These are phyloP conservation scores for Salvia hispanica DNA, from an alignment of 257 asterid species.

Conservation along the genomic window DNA sequence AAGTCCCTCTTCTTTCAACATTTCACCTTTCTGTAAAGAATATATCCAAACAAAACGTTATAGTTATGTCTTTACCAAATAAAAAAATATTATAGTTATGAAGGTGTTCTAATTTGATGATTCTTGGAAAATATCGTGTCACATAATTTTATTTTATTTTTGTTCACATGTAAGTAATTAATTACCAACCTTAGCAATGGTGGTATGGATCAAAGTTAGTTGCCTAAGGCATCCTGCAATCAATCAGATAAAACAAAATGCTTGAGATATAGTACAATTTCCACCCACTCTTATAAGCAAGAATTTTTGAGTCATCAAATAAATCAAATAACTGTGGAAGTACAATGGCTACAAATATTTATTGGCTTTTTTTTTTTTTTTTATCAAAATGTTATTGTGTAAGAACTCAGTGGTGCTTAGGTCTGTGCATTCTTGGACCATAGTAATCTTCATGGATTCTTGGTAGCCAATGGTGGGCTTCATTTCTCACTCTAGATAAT, in stretches of 20 bases:
- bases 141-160: background rate
- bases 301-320: background rate
- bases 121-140: background rate
- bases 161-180: constrained; percentile 23
- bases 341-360: constrained; percentile 30
- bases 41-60: background rate
- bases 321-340: background rate
- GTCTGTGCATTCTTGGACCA: constrained; percentile 67
- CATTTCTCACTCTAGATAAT: constrained; percentile 47
- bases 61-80: too few relatives aligned
- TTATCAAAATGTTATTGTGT: background rate
- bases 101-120: background rate
- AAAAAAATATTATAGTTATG: background rate
- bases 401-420: constrained; percentile 56
- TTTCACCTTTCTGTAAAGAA: constrained; percentile 51
- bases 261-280: background rate
- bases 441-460: constrained; percentile 85
- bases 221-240: constrained; percentile 75
- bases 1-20: constrained; percentile 22
- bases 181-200: constrained; percentile 58
- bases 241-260: constrained; percentile 19
- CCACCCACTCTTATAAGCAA: background rate
- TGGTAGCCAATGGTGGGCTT: constrained; percentile 69
- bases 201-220: constrained; percentile 48
- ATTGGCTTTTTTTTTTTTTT: constrained; percentile 24